Evolutionary conservation across 129 eudicot genomes (phyloP).

Genomic region (Chrysanthemum makinoi): DNA sequence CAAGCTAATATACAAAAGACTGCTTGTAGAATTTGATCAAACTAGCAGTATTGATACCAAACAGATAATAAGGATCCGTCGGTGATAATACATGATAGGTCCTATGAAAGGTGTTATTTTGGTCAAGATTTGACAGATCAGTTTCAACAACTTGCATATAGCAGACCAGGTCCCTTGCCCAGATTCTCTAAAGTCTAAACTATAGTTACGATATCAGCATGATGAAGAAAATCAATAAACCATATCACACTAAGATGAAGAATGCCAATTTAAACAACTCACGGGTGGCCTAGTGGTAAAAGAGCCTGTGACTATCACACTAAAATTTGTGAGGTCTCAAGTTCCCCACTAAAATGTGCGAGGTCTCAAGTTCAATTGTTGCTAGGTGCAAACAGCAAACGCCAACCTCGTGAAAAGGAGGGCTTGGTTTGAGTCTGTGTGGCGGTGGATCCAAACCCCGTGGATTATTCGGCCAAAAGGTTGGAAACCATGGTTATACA

Average conservation of each 20-base stretch:
- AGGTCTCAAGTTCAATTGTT: too few species aligned
- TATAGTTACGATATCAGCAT: slow-evolving; percentile 4
- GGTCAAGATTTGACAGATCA: slow-evolving; percentile 10
- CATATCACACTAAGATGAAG: not conserved
- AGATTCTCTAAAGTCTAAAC: slow-evolving; percentile 7
- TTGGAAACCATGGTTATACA: too few species aligned
- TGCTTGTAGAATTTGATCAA: not conserved
- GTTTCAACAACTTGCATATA: slow-evolving; percentile 12
- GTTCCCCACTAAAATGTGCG: too few species aligned
- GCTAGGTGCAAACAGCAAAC: too few species aligned
- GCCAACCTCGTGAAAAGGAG: too few species aligned
- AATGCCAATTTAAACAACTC: too few species aligned
- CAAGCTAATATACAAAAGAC: not conserved
- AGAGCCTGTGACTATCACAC: too few species aligned
- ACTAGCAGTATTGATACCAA: slow-evolving; percentile 7
- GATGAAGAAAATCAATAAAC: not conserved
- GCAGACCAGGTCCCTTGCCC: slow-evolving; percentile 4
- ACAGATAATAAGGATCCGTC: slow-evolving; percentile 6
- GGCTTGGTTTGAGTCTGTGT: too few species aligned
- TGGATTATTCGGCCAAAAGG: too few species aligned
- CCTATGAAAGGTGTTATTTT: not conserved
- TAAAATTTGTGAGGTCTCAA: too few species aligned
- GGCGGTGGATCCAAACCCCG: too few species aligned
- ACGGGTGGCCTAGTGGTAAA: too few species aligned
- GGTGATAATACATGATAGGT: slow-evolving; percentile 3